Evolutionary conservation across 2,329 filamentous ascomycete genomes (phyloP), one percentile per base, ranked within the genome.

Genomic region (Cladosporium sp.): DNA sequence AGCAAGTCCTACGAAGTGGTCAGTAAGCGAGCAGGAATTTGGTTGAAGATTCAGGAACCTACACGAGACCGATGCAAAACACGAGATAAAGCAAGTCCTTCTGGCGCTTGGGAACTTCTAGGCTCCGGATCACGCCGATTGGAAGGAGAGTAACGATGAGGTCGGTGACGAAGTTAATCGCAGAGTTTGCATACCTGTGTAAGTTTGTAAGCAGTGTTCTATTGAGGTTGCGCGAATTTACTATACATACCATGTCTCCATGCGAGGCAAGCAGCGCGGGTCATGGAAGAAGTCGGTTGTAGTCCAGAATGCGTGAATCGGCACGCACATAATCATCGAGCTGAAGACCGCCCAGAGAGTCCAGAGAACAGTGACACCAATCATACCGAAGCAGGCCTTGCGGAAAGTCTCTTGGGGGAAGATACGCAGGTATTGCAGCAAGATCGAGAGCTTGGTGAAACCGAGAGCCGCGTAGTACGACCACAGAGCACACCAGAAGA

Each of bases 391-490:
- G 49, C 65, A 67, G n/a, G 35, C 31, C 26, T 37, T 68, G 7
- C 78, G 76, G 71, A 80, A 79, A 14, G 67, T 69, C 16, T 70
- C 73, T 7, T 77, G 78, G 10, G 77, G 78, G 62, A 84, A 83
- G 23, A 84, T 77, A 18, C 79, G 80, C 21, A 80, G 77, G 67
- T 83, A 84, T 67, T 83, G 81, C 60, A 83, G 73, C 5, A 83
- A 71, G 40, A 83, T 82, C 0, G 80, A 81, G 11, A 78, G 73
- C 71, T 83, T 83, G 44, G 78, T 79, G 65, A 75, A 76, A 16
- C 71, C 73, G 44, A 79, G 69, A 7, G 74, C 76, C 23, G 77
- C 66, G 66, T 79, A 78, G 70, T 79, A 80, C 18, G 78, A 76
- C 76, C 53, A 80, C 77, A 70, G 82, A 35, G 69, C 70, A 3